Base-by-base conservation (phyloP, 2,329 filamentous ascomycete genomes). In the Drechslera avenae region DNA sequence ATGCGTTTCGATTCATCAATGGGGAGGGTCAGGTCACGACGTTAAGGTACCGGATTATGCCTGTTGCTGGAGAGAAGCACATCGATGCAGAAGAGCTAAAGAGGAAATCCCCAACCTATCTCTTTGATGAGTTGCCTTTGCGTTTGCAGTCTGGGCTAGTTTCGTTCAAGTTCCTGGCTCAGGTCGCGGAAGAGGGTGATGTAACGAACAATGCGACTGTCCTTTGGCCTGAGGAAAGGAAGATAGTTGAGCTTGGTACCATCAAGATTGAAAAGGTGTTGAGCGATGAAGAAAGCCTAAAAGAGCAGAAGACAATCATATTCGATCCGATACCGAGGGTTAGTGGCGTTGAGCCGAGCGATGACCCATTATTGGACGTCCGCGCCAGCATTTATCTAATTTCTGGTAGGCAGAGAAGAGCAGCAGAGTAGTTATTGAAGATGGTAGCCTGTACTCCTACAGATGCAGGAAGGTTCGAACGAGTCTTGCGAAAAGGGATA, bases 281-380 rank as follows among this genome's bases (percentile, higher is more conserved):
- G 19, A 64, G 69, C 17, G 70, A 75, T n/a, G 70, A 75, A 31
- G 73, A 78, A 45, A 75, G 72, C 40, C 63, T 65, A 50, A 71
- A 69, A 46, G 68, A 78, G 70, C 77, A 81, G 70, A 80, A 83
- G 70, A 69, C 73, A 26, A 72, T 81, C 33, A 85, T 85, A 55
- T 84, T 82, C 56, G 82, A 86, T 71, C 82, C 82, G 1, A 76
- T 84, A 41, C 82, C 83, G 4, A 72, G 82, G 45, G 76, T 84
- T 2, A 68, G 79, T 16, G 82, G 82, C 0, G 69, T 85, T 17
- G 80, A 82, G 62, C 56, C 76, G 4, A 80, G 76, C 52, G 79
- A 71, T 16, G 82, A 86, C 73, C 82, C 83, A 32, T 63, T 86
- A 54, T 59, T 85, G 53, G 81, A 85, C 35, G 73, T 83, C 45